phyloP scores from a whole-genome alignment of 768 basidiomycete genomes.

The Lactarius indigo region DNA sequence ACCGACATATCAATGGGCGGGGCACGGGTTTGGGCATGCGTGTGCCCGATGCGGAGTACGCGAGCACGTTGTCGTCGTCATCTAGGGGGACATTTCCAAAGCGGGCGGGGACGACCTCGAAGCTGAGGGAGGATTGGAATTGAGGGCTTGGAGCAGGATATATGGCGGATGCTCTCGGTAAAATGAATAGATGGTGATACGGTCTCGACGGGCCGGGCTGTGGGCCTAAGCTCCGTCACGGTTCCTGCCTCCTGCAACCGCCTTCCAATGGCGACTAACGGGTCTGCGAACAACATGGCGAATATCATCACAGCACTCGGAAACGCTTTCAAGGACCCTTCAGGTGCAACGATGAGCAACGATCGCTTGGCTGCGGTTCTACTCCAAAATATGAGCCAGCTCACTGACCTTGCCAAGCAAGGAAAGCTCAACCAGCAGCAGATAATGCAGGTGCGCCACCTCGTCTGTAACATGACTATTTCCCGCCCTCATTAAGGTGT shows the following conservation, averaged over 20 bases:
- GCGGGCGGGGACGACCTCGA: too few relatives aligned
- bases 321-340: conserved; percentile 59
- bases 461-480: not conserved
- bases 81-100: too few relatives aligned
- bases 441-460: conserved; percentile 56
- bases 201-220: too few relatives aligned
- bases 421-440: conserved; percentile 74
- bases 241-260: not conserved
- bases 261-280: conserved; percentile 9
- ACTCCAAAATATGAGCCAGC: conserved; percentile 62
- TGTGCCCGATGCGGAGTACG: too few relatives aligned
- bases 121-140: too few relatives aligned
- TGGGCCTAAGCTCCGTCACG: too few relatives aligned
- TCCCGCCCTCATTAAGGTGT: not conserved
- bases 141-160: too few relatives aligned
- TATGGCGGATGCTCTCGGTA: too few relatives aligned
- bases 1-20: too few relatives aligned
- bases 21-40: too few relatives aligned
- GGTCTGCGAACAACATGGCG: conserved; percentile 3
- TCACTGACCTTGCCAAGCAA: conserved; percentile 63
- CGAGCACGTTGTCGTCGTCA: too few relatives aligned
- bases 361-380: conserved; percentile 65
- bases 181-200: too few relatives aligned
- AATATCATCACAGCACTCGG: conserved; percentile 61
- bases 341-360: conserved; percentile 56